Evolutionary conservation across 139 green algal genomes (phyloP), one percentile per base, ranked within the genome.

Genomic region (Chlamydomonas sp.): DNA sequence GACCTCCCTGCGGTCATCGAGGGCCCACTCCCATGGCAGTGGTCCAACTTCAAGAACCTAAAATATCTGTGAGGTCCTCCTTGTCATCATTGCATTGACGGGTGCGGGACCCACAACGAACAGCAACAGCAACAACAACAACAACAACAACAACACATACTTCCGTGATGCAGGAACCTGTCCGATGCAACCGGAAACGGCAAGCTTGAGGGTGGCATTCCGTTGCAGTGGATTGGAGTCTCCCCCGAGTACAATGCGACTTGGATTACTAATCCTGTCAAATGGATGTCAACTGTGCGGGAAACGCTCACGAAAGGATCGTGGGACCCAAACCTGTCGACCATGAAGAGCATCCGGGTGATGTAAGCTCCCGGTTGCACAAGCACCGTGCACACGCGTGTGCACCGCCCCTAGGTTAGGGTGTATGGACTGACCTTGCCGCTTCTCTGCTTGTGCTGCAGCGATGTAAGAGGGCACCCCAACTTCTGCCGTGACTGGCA

Each of bases 401-500:
- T n/a, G n/a, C n/a, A n/a, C n/a, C n/a, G n/a, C n/a, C n/a, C n/a
- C n/a, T n/a, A n/a, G n/a, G n/a, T n/a, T n/a, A n/a, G n/a, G n/a
- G n/a, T n/a, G n/a, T n/a, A n/a, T n/a, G n/a, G n/a, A n/a, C n/a
- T n/a, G n/a, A n/a, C n/a, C n/a, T n/a, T n/a, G n/a, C n/a, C n/a
- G n/a, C n/a, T n/a, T n/a, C n/a, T n/a, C n/a, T n/a, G n/a, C n/a
- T n/a, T n/a, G n/a, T n/a, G n/a, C 20, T 65, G 26, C 49, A 74
- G 69, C 3, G 54, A 75, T 33, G 10, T 75, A 59, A 39, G 58
- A 5, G 70, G 70, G 3, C 70, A 75, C 31, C 38, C 59, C 13
- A 75, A 76, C 31, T 70, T 75, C 70, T 75, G 70, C 70, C 59
- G 58, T 22, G 70, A 75, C 28, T 75, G 70, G 70, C 70, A 75